These are phyloP conservation scores for Geoglossum glabrum DNA, from an alignment of 495 filamentous ascomycete genomes.

Conservation along the genomic window DNA sequence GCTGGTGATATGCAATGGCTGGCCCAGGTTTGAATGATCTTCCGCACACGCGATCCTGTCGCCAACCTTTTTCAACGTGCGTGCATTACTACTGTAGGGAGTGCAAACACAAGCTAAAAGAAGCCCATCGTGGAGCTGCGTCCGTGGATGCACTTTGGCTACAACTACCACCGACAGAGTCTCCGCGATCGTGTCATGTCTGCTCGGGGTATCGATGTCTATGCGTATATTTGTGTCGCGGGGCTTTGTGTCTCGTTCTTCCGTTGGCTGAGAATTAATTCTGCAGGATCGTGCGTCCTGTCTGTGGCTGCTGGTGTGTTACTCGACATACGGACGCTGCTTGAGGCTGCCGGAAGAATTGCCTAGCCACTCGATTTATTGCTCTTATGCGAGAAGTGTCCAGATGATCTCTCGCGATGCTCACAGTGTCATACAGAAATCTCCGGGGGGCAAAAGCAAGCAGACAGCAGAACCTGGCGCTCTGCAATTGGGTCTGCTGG, in stretches of 20 bases:
- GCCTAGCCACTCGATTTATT: background rate
- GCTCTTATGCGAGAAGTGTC: background rate
- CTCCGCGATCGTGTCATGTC: background rate
- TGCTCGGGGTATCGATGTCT: background rate
- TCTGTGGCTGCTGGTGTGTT: slow-evolving; percentile 1
- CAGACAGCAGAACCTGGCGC: background rate
- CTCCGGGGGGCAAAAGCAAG: background rate
- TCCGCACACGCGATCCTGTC: slow-evolving; percentile 4
- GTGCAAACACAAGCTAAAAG: background rate
- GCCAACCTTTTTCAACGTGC: slow-evolving; percentile 5
- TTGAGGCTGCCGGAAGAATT: background rate
- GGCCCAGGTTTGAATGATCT: slow-evolving; percentile 1
- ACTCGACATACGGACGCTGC: background rate
- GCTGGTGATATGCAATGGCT: background rate
- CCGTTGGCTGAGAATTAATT: background rate
- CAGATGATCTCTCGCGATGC: background rate
- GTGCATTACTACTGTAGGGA: background rate
- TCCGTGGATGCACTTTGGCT: background rate
- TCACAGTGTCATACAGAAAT: background rate
- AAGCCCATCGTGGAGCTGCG: background rate
- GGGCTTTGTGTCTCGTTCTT: background rate
- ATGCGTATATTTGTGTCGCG: background rate
- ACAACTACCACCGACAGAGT: background rate
- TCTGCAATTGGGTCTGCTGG: background rate
- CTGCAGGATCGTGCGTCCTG: background rate